These are phyloP conservation scores for Phytophthora crassamura DNA, from an alignment of 352 stramenopile genomes.

Conservation along the genomic window DNA sequence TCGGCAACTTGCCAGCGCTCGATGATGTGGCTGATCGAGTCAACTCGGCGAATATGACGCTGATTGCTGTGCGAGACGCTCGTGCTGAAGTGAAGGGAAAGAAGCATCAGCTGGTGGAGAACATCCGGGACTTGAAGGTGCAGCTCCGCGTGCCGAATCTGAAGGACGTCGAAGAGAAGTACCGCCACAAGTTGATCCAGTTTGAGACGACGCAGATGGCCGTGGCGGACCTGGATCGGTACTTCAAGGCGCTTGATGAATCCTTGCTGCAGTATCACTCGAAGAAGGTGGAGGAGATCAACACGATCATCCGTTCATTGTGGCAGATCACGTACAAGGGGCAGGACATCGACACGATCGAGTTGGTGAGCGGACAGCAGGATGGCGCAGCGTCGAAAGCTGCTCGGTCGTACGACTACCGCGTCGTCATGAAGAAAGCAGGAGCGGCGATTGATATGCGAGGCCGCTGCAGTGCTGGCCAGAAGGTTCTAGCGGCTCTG, in stretches of 20 bases:
- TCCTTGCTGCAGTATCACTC: conserved; percentile 97
- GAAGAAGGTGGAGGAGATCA: conserved; percentile 99
- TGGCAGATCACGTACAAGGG: conserved; percentile 99
- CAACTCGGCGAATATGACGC: conserved; percentile 32
- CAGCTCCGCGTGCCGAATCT: conserved; percentile 79
- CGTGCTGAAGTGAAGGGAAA: conserved; percentile 54
- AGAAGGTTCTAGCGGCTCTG: conserved; percentile 96
- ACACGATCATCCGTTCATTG: conserved; percentile 98
- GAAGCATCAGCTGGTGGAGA: conserved; percentile 57
- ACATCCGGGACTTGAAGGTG: conserved; percentile 70
- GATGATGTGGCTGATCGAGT: conserved; percentile 62
- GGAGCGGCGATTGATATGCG: conserved; percentile 98
- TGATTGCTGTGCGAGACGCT: conserved; percentile 42
- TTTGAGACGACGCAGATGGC: conserved; percentile 96
- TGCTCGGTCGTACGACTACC: conserved; percentile 97
- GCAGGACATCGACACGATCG: conserved; percentile 99
- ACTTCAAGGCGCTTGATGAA: conserved; percentile 96
- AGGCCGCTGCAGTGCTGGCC: conserved; percentile 98
- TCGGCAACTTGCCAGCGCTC: conserved; percentile 55
- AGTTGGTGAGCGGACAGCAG: conserved; percentile 96
- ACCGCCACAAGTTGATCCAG: conserved; percentile 95
- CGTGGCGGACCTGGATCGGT: conserved; percentile 97
- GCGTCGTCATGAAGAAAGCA: conserved; percentile 99
- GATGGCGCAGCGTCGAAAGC: conserved; percentile 60
- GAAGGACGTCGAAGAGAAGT: conserved; percentile 94